Evolutionary conservation across 2,329 filamentous ascomycete species (phyloP).

Genomic region (Xylariales sp.): DNA sequence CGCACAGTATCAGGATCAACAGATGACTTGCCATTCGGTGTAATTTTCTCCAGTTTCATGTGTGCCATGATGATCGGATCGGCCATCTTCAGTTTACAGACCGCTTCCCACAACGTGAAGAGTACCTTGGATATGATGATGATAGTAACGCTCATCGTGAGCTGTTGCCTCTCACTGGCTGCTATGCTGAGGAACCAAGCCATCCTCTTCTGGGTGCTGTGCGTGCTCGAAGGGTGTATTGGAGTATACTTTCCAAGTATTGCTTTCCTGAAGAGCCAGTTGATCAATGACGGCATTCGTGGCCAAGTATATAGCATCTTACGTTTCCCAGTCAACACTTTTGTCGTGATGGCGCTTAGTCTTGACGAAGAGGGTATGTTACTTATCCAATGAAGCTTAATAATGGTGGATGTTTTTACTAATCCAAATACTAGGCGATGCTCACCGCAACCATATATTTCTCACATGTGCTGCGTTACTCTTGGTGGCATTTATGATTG

Average conservation of each 20-base stretch:
- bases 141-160: constrained; percentile 18
- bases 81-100: constrained; percentile 16
- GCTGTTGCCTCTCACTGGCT: constrained; percentile 29
- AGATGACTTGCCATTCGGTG: constrained; percentile 21
- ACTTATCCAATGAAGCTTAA: too few relatives aligned
- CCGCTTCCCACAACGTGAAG: constrained; percentile 12
- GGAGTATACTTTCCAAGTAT: constrained; percentile 53
- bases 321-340: constrained; percentile 43
- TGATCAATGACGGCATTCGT: constrained; percentile 43
- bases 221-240: constrained; percentile 48
- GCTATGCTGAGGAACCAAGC: constrained; percentile 31
- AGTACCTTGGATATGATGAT: constrained; percentile 24
- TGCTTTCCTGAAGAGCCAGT: constrained; percentile 43
- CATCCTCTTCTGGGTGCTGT: constrained; percentile 47
- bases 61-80: constrained; percentile 21
- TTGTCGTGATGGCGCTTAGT: constrained; percentile 36
- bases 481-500: constrained; percentile 6
- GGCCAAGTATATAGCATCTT: constrained; percentile 53
- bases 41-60: constrained; percentile 26
- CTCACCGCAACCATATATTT: constrained; percentile 9
- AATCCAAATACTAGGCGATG: constrained; percentile 5
- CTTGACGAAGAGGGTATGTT: constrained; percentile 37
- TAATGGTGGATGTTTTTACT: too few relatives aligned
- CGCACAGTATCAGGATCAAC: constrained; percentile 19
- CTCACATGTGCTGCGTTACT: constrained; percentile 7